phyloP scores from a whole-genome alignment of 2,329 filamentous ascomycete species.

The Penicillium oxalicum region DNA sequence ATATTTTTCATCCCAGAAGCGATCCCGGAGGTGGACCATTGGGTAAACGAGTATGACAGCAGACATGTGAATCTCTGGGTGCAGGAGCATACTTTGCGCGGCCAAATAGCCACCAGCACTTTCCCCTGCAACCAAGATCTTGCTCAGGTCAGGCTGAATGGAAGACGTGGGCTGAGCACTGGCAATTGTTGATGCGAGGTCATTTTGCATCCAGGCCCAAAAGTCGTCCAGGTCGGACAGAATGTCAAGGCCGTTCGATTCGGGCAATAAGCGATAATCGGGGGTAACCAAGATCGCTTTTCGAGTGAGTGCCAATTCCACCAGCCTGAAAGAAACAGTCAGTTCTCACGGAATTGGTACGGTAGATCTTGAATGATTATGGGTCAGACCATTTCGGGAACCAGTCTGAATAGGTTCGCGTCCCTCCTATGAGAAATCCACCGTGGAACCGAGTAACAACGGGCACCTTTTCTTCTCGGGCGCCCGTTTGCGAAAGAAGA shows the following conservation, averaged over 20 bases:
- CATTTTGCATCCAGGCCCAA: slow-evolving; percentile 5
- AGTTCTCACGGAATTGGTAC: too few species aligned
- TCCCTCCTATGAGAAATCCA: slow-evolving; percentile 5
- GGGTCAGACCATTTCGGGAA: slow-evolving; percentile 4
- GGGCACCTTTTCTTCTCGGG: slow-evolving; percentile 1
- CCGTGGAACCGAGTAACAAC: slow-evolving; percentile 8
- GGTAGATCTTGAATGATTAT: too few species aligned
- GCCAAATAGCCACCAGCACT: slow-evolving; percentile 9
- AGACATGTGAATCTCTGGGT: slow-evolving; percentile 3
- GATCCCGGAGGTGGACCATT: slow-evolving; percentile 8
- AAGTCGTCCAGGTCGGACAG: slow-evolving; percentile 5
- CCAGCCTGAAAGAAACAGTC: background rate
- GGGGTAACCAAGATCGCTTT: slow-evolving; percentile 6
- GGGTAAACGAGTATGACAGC: slow-evolving; percentile 7
- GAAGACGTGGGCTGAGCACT: background rate
- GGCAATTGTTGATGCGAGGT: background rate
- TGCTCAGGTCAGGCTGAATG: slow-evolving; percentile 2
- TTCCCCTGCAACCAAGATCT: slow-evolving; percentile 1
- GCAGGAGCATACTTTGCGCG: slow-evolving; percentile 8
- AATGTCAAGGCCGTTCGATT: slow-evolving; percentile 7
- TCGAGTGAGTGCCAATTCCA: slow-evolving; percentile 4
- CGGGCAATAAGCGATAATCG: slow-evolving; percentile 9
- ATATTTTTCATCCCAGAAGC: slow-evolving; percentile 4
- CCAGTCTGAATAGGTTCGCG: slow-evolving; percentile 5
- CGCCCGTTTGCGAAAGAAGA: background rate